Evolutionary conservation across 1,284 basidiomycete genomes (phyloP).

Genomic region (Exobasidium rhododendri): DNA sequence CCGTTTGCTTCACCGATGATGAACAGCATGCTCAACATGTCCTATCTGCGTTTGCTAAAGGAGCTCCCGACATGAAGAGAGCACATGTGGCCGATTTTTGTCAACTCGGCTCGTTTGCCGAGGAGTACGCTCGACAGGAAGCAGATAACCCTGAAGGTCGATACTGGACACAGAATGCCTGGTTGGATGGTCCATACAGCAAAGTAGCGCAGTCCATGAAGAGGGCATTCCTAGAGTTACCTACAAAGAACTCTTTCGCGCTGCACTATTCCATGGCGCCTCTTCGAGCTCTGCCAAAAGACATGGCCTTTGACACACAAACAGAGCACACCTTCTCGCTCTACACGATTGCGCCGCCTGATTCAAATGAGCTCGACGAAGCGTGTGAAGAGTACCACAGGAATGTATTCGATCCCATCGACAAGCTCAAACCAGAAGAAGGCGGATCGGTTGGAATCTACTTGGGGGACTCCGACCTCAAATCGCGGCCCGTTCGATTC

Average conservation of each 20-base stretch:
- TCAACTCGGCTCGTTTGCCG: background rate
- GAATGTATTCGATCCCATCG: background rate
- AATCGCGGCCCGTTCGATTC: slow-evolving; percentile 2
- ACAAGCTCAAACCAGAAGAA: background rate
- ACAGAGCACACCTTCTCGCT: slow-evolving; percentile 10
- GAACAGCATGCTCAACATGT: background rate
- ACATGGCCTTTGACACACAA: slow-evolving; percentile 1
- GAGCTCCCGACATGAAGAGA: background rate
- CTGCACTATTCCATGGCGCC: slow-evolving; percentile 1
- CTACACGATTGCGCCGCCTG: slow-evolving; percentile 13
- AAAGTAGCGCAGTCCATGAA: slow-evolving; percentile 6
- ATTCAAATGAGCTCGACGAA: slow-evolving; percentile 1
- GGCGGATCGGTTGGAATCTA: slow-evolving; percentile 3
- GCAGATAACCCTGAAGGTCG: background rate
- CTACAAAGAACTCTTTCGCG: background rate
- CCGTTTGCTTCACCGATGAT: slow-evolving; percentile 8
- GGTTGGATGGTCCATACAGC: background rate
- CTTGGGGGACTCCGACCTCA: slow-evolving; percentile 1
- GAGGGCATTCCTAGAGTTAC: background rate
- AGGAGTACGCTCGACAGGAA: slow-evolving; percentile 6
- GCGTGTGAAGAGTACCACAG: background rate
- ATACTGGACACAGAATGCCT: background rate
- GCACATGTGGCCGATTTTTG: slow-evolving; percentile 1
- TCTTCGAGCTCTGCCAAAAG: background rate
- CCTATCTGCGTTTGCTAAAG: slow-evolving; percentile 3